Conservation (phyloP, 75 land plant genomes). For the Sequoia sempervirens region DNA sequence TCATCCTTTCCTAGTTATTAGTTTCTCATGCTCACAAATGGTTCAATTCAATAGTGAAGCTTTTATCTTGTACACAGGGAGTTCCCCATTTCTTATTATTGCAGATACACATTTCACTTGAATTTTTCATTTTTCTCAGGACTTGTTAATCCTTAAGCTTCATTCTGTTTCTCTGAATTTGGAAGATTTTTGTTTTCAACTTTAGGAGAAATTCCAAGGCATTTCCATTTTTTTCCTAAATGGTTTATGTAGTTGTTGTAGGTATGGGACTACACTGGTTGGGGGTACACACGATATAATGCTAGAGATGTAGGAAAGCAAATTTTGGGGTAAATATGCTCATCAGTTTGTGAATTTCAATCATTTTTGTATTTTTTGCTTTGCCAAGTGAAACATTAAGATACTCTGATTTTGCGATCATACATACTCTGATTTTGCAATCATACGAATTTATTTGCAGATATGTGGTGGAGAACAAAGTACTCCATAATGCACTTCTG, state of each 20-base stretch:
- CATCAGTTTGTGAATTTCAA: neutral
- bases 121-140: neutral
- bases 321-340: slow-evolving; percentile 65
- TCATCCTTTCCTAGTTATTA: too few relatives aligned
- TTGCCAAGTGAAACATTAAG: slow-evolving; percentile 5
- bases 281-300: slow-evolving; percentile 79
- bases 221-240: neutral
- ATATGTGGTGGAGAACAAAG: slow-evolving; percentile 95
- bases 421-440: slow-evolving; percentile 1
- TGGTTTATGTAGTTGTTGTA: slow-evolving; percentile 15
- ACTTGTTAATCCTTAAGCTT: neutral
- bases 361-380: neutral
- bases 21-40: too few relatives aligned
- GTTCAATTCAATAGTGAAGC: too few relatives aligned
- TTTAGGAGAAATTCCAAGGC: neutral
- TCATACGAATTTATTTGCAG: slow-evolving; percentile 26
- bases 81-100: too few relatives aligned
- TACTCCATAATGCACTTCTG: slow-evolving; percentile 65
- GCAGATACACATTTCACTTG: neutral
- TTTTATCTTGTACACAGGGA: too few relatives aligned
- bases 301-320: slow-evolving; percentile 82
- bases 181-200: neutral
- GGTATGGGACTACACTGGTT: slow-evolving; percentile 96
- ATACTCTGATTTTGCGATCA: neutral
- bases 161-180: neutral